Percentiles rank a stretch among this genome's conserved stretches.
These are phyloP conservation scores for Phaeodactylum tricornutum DNA, from an alignment of 108 stramenopile genomes.

Conservation along the genomic window DNA sequence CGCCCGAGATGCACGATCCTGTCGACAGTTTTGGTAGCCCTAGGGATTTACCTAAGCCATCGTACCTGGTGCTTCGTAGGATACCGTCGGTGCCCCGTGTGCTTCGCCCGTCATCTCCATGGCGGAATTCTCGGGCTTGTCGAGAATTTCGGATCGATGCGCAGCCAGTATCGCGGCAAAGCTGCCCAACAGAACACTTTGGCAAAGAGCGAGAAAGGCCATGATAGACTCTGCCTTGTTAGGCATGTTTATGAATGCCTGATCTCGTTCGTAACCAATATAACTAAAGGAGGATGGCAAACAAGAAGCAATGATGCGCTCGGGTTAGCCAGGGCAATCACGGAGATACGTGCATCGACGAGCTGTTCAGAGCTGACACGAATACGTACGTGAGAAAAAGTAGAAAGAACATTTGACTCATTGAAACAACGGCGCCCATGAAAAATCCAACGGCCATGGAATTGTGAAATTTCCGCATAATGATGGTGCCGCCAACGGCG, in stretches of 20 bases:
- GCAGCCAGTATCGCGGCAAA: constrained; percentile 77
- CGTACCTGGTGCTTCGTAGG: no score
- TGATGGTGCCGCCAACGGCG: constrained; percentile 80
- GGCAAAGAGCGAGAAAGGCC: constrained; percentile 49
- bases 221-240: constrained; percentile 50
- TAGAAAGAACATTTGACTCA: constrained; percentile 75
- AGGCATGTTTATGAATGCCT: constrained; percentile 25
- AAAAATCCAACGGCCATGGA: constrained; percentile 79
- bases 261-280: constrained; percentile 58
- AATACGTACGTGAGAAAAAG: constrained; percentile 61
- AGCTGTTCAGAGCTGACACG: background rate
- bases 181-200: constrained; percentile 54
- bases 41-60: no score
- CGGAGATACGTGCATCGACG: background rate
- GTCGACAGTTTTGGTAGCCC: no score
- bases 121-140: constrained; percentile 24
- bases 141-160: constrained; percentile 74
- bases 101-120: constrained; percentile 13
- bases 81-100: no score
- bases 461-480: constrained; percentile 86
- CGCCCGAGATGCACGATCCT: no score
- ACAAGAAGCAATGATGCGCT: constrained; percentile 4
- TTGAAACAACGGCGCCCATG: constrained; percentile 77
- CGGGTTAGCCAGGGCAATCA: background rate
- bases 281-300: constrained; percentile 17